phyloP scores from a whole-genome alignment of 768 basidiomycete species.

The Infundibulicybe gibba region DNA sequence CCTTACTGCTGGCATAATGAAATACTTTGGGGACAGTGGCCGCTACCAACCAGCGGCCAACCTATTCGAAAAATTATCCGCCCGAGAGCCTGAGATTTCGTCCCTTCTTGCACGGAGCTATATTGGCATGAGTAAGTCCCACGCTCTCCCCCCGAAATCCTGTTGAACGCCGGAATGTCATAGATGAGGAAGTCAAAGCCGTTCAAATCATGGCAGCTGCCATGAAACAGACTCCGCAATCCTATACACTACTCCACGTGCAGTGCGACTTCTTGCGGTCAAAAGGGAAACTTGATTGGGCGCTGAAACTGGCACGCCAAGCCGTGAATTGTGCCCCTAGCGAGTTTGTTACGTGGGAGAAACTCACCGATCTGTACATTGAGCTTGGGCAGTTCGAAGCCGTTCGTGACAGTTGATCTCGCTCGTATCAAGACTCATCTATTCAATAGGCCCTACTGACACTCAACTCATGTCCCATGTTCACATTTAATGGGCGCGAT shows the following conservation, averaged over 20 bases:
- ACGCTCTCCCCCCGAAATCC: not conserved
- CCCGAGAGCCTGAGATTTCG: conserved; percentile 87
- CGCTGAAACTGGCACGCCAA: conserved; percentile 85
- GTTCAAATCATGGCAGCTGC: conserved; percentile 89
- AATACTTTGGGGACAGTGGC: conserved; percentile 94
- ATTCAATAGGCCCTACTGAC: conserved; percentile 69
- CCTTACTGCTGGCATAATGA: conserved; percentile 90
- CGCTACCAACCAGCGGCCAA: conserved; percentile 87
- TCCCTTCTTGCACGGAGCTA: conserved; percentile 86
- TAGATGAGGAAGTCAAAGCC: conserved; percentile 98
- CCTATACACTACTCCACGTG: conserved; percentile 89
- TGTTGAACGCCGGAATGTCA: not conserved
- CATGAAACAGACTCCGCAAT: conserved; percentile 83
- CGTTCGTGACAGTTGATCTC: conserved; percentile 28
- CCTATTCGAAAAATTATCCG: conserved; percentile 86
- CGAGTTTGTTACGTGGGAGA: conserved; percentile 99
- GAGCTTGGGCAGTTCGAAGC: conserved; percentile 86
- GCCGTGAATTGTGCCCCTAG: conserved; percentile 98
- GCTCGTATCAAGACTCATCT: not conserved
- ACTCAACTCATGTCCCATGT: conserved; percentile 99
- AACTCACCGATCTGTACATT: conserved; percentile 92
- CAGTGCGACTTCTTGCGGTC: conserved; percentile 92
- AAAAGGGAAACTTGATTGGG: conserved; percentile 86
- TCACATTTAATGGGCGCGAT: conserved; percentile 97
- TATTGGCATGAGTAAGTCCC: conserved; percentile 90